A percentile compares a stretch with the other conserved stretches of the same genome.
Evolutionary conservation across 768 basidiomycete genomes (phyloP).

Genomic region (Suillus discolor): DNA sequence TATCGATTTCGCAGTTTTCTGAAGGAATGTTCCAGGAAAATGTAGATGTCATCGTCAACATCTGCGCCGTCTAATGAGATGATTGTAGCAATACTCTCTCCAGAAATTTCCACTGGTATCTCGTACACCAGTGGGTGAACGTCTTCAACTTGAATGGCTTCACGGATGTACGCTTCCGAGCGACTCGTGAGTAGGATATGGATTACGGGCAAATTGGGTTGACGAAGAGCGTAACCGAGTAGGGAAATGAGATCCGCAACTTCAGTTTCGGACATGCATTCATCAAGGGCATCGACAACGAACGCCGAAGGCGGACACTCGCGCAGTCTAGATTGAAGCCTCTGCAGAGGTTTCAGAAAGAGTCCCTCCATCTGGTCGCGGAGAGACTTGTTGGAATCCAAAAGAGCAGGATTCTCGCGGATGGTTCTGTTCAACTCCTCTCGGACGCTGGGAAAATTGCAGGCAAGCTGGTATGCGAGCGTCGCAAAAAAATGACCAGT

Average conservation of each 20-base stretch:
- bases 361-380: background rate
- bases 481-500: background rate
- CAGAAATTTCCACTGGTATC: background rate
- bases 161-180: background rate
- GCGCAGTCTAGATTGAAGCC: background rate
- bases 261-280: background rate
- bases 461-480: background rate
- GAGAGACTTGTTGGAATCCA: background rate
- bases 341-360: background rate
- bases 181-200: background rate
- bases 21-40: background rate
- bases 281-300: background rate
- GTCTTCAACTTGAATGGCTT: background rate
- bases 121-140: background rate
- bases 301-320: background rate
- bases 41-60: background rate
- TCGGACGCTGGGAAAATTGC: background rate
- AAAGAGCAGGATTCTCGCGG: background rate
- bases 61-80: background rate
- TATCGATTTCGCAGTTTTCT: background rate
- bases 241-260: background rate
- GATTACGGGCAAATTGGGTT: background rate
- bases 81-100: background rate
- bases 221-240: background rate
- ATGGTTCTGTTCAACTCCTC: background rate